Evolutionary conservation across 768 basidiomycete genomes (phyloP).

Genomic region (Cystobasidium ongulense): DNA sequence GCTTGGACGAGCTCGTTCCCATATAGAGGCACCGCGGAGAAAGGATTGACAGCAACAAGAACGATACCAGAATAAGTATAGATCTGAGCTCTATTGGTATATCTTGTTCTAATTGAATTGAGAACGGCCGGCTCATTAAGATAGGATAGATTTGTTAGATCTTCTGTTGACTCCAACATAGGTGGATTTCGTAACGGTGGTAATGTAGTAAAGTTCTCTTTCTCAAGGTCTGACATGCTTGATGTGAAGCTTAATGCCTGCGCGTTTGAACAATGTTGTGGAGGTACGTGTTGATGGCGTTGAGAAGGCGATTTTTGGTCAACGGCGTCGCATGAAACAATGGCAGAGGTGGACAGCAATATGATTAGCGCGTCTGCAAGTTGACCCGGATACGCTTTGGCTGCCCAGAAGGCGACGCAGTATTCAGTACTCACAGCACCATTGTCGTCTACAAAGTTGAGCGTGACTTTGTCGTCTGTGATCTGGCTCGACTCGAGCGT

Average conservation of each 20-base stretch:
- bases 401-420: not conserved
- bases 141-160: constrained; percentile 94
- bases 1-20: constrained; percentile 95
- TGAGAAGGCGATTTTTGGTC: constrained; percentile 2
- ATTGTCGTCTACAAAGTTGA: constrained; percentile 79
- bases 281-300: constrained; percentile 17
- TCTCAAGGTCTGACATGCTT: constrained; percentile 67
- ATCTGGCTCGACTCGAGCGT: constrained; percentile 60
- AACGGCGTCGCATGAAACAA: constrained; percentile 13
- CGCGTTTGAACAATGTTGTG: not conserved
- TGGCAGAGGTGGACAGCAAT: constrained; percentile 28
- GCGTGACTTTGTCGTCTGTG: constrained; percentile 63
- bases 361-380: too few species aligned
- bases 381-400: too few species aligned
- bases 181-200: constrained; percentile 96
- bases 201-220: constrained; percentile 50
- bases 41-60: constrained; percentile 96
- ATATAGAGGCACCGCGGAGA: constrained; percentile 93
- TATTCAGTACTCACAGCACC: constrained; percentile 59
- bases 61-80: constrained; percentile 97
- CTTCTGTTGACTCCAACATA: constrained; percentile 89
- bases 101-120: constrained; percentile 93
- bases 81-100: constrained; percentile 81
- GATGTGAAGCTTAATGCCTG: constrained; percentile 75
- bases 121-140: constrained; percentile 93